These are phyloP conservation scores for Pyricularia pennisetigena DNA, from an alignment of 2,329 filamentous ascomycete genomes.

Conservation along the genomic window DNA sequence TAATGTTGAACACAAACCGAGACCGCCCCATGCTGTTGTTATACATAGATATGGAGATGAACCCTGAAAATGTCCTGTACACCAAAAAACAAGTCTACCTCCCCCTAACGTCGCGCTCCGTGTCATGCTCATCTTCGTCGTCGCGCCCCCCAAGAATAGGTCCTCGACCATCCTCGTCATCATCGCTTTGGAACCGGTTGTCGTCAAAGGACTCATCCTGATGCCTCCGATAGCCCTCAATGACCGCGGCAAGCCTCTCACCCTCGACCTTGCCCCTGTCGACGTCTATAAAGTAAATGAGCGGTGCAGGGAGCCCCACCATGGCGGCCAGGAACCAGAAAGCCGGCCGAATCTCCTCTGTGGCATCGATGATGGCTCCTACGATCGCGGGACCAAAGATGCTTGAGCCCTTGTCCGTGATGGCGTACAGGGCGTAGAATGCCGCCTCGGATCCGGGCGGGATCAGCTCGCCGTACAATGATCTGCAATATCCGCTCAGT, in stretches of 20 bases:
- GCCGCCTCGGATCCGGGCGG: conserved; percentile 90
- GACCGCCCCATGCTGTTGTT: not conserved
- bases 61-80: not conserved
- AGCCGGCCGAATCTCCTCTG: conserved; percentile 71
- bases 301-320: conserved; percentile 73
- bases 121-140: conserved; percentile 18
- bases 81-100: not conserved
- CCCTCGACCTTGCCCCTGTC: conserved; percentile 67
- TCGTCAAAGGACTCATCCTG: conserved; percentile 11
- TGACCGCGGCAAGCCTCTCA: conserved; percentile 48
- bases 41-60: not conserved
- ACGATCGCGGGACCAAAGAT: conserved; percentile 93
- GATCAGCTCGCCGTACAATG: conserved; percentile 86
- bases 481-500: conserved; percentile 82
- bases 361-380: conserved; percentile 78
- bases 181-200: conserved; percentile 5
- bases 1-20: not conserved
- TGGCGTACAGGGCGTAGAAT: conserved; percentile 94
- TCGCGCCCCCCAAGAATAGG: conserved; percentile 25
- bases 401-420: conserved; percentile 93
- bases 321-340: conserved; percentile 86
- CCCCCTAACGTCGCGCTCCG: conserved; percentile 4
- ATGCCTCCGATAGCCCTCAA: conserved; percentile 32
- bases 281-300: conserved; percentile 80
- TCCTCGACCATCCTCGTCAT: conserved; percentile 21